These are phyloP conservation scores for Wickerhamomyces silvicola DNA, from an alignment of 805 yeast genomes.

Conservation along the genomic window DNA sequence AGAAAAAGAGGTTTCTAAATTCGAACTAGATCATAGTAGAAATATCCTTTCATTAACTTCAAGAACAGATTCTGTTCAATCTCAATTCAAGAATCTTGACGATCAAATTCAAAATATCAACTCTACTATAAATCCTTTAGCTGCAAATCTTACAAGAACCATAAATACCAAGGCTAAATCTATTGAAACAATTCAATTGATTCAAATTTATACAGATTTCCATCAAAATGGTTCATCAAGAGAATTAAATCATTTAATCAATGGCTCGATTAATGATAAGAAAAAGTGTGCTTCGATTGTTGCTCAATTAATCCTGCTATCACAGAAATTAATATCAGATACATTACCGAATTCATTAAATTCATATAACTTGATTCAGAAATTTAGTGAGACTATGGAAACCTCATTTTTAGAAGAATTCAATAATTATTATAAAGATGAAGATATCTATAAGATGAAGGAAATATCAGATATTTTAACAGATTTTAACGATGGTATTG, in stretches of 20 bases:
- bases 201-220: constrained; percentile 73
- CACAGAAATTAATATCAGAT: constrained; percentile 56
- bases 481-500: constrained; percentile 78
- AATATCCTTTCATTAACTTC: constrained; percentile 53
- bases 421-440: constrained; percentile 63
- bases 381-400: constrained; percentile 75
- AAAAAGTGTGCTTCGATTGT: constrained; percentile 64
- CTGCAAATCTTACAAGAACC: constrained; percentile 58
- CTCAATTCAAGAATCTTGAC: constrained; percentile 46
- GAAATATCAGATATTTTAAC: constrained; percentile 69
- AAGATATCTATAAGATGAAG: constrained; percentile 64
- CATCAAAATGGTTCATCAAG: constrained; percentile 39
- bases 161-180: constrained; percentile 72
- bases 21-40: constrained; percentile 61
- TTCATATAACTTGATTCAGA: constrained; percentile 43
- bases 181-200: constrained; percentile 61
- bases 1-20: constrained; percentile 49
- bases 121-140: constrained; percentile 59
- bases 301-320: constrained; percentile 55
- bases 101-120: constrained; percentile 49
- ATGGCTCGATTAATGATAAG: constrained; percentile 46
- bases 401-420: constrained; percentile 61
- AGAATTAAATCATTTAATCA: constrained; percentile 53
- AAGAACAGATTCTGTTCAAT: constrained; percentile 38
- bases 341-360: constrained; percentile 38